phyloP scores from a whole-genome alignment of 2,329 filamentous ascomycete species.

The Ascochyta lentis region DNA sequence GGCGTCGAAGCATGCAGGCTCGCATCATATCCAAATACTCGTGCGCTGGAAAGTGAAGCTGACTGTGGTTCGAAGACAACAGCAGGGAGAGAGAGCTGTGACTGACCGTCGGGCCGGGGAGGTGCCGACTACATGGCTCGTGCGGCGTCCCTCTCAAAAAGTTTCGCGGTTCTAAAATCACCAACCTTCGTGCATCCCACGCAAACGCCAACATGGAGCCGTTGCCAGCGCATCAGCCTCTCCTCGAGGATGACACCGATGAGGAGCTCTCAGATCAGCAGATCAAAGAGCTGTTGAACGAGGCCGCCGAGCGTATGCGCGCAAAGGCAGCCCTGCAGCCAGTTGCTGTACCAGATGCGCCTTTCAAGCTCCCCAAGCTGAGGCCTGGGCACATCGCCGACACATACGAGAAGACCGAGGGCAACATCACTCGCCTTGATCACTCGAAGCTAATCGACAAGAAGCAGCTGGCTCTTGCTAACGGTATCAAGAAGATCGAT shows the following conservation, averaged over 20 bases:
- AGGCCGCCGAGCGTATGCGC: slow-evolving; percentile 67
- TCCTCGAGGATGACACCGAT: slow-evolving; percentile 43
- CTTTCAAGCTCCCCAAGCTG: slow-evolving; percentile 60
- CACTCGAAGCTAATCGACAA: slow-evolving; percentile 57
- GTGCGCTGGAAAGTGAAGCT: slow-evolving; percentile 32
- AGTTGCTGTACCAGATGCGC: slow-evolving; percentile 37
- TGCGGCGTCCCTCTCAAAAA: slow-evolving; percentile 31
- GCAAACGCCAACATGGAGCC: slow-evolving; percentile 44
- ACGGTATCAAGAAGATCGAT: slow-evolving; percentile 60
- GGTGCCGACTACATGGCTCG: slow-evolving; percentile 29
- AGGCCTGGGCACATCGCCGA: slow-evolving; percentile 55
- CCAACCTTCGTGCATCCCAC: slow-evolving; percentile 29
- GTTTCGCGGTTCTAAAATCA: slow-evolving; percentile 33
- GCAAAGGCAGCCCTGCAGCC: slow-evolving; percentile 46
- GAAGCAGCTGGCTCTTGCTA: slow-evolving; percentile 56
- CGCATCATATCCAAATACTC: slow-evolving; percentile 27
- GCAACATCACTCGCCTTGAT: slow-evolving; percentile 62
- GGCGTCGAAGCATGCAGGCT: slow-evolving; percentile 30
- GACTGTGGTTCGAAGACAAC: slow-evolving; percentile 5
- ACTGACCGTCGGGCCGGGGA: slow-evolving; percentile 12
- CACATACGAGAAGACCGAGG: slow-evolving; percentile 61
- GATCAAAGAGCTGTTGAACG: slow-evolving; percentile 66
- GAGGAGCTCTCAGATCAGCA: slow-evolving; percentile 67
- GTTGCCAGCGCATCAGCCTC: slow-evolving; percentile 46
- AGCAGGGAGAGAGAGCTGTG: slow-evolving; percentile 17